A percentile compares a stretch with the other conserved stretches of the same genome.
Conservation (phyloP, 352 stramenopile genomes). For the Globisporangium nagaii region DNA sequence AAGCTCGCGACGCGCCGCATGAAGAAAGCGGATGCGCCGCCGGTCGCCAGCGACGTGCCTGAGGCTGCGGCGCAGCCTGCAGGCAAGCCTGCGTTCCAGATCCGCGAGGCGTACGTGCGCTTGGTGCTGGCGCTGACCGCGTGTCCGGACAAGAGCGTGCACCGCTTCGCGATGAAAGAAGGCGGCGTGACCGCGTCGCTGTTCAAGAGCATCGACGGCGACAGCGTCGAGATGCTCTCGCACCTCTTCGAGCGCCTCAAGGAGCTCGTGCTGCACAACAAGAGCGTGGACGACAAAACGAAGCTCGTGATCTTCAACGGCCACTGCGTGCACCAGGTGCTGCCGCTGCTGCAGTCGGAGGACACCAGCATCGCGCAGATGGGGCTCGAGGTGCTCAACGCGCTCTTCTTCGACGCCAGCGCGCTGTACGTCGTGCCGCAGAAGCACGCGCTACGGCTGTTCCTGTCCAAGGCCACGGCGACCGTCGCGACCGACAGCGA, state of each 20-base stretch:
- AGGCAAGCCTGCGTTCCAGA: slow-evolving; percentile 37
- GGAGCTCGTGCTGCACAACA: slow-evolving; percentile 47
- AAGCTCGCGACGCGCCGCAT: slow-evolving; percentile 54
- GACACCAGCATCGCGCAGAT: slow-evolving; percentile 33
- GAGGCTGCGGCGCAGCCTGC: too few relatives aligned
- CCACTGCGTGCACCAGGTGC: slow-evolving; percentile 54
- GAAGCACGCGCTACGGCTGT: slow-evolving; percentile 35
- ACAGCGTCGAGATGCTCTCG: slow-evolving; percentile 50
- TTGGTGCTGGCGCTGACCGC: slow-evolving; percentile 56
- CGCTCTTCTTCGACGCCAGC: slow-evolving; percentile 52
- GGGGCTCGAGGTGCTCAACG: slow-evolving; percentile 33
- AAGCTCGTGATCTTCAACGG: slow-evolving; percentile 64
- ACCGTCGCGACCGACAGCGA: neutral
- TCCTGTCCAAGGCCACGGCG: slow-evolving; percentile 33
- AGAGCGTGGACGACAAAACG: slow-evolving; percentile 42
- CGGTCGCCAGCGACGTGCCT: neutral
- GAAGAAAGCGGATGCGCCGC: slow-evolving; percentile 37
- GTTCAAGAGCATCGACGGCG: slow-evolving; percentile 75
- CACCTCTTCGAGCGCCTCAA: slow-evolving; percentile 38
- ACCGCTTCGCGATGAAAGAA: slow-evolving; percentile 76
- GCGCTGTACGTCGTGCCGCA: slow-evolving; percentile 51
- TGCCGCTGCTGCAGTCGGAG: slow-evolving; percentile 60
- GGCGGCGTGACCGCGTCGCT: slow-evolving; percentile 54
- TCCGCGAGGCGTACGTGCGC: slow-evolving; percentile 58
- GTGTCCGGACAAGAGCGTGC: slow-evolving; percentile 70